Conservation (phyloP, 2,329 filamentous ascomycete species). For the Thelonectria blattea region DNA sequence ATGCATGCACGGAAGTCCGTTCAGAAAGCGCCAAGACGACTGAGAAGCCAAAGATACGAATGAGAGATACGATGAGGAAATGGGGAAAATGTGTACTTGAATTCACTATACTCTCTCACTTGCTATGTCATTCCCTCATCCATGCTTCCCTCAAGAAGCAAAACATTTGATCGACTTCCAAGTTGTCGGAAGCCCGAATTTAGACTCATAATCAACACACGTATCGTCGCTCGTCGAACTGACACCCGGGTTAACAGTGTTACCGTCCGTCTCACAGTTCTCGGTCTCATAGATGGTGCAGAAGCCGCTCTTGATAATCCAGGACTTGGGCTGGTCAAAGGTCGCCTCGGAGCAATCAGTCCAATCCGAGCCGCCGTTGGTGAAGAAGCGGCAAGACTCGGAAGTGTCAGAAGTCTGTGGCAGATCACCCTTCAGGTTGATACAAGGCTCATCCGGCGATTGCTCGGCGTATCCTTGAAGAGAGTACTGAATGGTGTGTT, state of each 20-base stretch:
- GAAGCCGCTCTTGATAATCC: slow-evolving; percentile 7
- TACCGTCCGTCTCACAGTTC: neutral
- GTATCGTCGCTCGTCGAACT: neutral
- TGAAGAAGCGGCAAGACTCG: slow-evolving; percentile 15
- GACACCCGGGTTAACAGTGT: neutral
- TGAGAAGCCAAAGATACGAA: no score
- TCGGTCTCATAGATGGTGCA: slow-evolving; percentile 5
- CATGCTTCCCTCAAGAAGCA: neutral
- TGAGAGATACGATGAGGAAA: no score
- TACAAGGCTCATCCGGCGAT: slow-evolving; percentile 2
- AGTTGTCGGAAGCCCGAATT: neutral
- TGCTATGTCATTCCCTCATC: no score
- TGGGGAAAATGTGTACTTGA: no score
- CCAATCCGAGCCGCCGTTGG: neutral
- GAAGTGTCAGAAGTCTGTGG: neutral
- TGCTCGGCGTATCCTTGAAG: slow-evolving; percentile 12
- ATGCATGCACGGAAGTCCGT: no score
- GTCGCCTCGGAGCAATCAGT: neutral
- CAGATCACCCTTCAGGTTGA: slow-evolving; percentile 9
- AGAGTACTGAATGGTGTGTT: slow-evolving; percentile 4
- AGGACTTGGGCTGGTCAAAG: slow-evolving; percentile 8
- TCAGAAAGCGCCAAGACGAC: no score
- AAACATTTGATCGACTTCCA: slow-evolving; percentile 16
- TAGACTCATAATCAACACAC: slow-evolving; percentile 6
- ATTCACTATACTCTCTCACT: no score